Conservation (phyloP, 495 filamentous ascomycete species). For the Aspergillus baeticus region DNA sequence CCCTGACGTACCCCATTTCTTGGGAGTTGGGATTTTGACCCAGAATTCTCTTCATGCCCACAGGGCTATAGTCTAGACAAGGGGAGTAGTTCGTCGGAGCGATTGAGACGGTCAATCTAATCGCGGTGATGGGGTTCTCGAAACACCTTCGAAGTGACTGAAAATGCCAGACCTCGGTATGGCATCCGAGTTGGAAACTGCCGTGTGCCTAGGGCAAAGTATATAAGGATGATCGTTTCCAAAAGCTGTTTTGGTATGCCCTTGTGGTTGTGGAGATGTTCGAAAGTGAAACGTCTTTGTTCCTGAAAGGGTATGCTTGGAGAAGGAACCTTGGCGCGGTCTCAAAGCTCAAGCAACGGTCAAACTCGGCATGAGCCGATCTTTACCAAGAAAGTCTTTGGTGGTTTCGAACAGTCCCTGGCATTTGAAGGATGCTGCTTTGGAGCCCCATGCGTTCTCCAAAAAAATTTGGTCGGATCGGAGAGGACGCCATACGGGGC, state of each 20-base stretch:
- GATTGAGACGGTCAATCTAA: not conserved
- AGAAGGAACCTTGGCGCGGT: not conserved
- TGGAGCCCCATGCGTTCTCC: not conserved
- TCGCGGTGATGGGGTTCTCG: not conserved
- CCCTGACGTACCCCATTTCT: not conserved
- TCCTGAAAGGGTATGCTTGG: not conserved
- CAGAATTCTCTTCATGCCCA: not conserved
- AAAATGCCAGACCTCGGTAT: conserved; percentile 1
- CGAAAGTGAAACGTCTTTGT: not conserved
- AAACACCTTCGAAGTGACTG: not conserved
- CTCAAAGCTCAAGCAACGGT: not conserved
- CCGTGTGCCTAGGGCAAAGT: not conserved
- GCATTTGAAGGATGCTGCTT: not conserved
- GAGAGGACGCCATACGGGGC: not conserved
- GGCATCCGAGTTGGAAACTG: not conserved
- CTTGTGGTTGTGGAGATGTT: not conserved
- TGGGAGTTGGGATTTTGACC: not conserved
- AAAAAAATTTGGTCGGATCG: not conserved
- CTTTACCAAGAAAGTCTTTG: not conserved
- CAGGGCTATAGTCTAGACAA: not conserved
- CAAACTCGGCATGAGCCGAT: not conserved
- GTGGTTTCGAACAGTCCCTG: no score
- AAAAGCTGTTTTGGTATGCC: not conserved
- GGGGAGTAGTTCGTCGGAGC: not conserved
- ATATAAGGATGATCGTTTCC: not conserved